Evolutionary conservation across 805 yeast genomes (phyloP).

Genomic region (Metschnikowia peoriensis): DNA sequence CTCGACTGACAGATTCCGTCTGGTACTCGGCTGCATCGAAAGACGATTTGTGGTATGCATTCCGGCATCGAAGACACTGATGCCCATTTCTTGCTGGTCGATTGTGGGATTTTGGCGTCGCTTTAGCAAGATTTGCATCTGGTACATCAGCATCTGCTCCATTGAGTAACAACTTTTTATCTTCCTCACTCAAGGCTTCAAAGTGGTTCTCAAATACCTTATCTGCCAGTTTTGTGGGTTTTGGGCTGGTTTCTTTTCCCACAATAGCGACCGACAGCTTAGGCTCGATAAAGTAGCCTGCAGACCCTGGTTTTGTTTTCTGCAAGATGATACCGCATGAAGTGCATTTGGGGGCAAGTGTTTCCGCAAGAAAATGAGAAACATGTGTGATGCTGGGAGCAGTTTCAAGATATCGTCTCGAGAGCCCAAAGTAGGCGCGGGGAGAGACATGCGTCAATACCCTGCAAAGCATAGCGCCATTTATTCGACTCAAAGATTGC

Average conservation of each 20-base stretch:
- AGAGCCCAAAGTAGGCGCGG: conserved; percentile 8
- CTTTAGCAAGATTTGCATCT: background rate
- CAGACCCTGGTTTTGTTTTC: conserved; percentile 25
- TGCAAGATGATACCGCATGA: conserved; percentile 63
- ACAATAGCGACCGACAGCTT: background rate
- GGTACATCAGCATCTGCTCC: conserved; percentile 6
- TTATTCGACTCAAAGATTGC: background rate
- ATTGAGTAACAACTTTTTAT: conserved; percentile 26
- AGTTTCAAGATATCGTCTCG: background rate
- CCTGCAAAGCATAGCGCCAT: background rate
- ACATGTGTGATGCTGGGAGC: conserved; percentile 9
- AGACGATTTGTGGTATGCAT: conserved; percentile 45
- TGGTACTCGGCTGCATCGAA: conserved; percentile 33
- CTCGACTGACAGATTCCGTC: conserved; percentile 19
- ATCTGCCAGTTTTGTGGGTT: conserved; percentile 22
- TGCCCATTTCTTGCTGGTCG: conserved; percentile 4
- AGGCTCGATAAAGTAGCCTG: conserved; percentile 43
- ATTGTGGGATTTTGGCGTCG: background rate
- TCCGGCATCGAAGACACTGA: conserved; percentile 57
- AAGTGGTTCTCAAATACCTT: conserved; percentile 21
- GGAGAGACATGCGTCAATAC: background rate
- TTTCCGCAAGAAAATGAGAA: conserved; percentile 14
- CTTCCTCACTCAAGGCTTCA: conserved; percentile 24
- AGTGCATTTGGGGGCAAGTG: conserved; percentile 35
- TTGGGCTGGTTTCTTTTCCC: background rate